Conservation (phyloP, 345 rosid species). For the Erysimum cheiranthoides region DNA sequence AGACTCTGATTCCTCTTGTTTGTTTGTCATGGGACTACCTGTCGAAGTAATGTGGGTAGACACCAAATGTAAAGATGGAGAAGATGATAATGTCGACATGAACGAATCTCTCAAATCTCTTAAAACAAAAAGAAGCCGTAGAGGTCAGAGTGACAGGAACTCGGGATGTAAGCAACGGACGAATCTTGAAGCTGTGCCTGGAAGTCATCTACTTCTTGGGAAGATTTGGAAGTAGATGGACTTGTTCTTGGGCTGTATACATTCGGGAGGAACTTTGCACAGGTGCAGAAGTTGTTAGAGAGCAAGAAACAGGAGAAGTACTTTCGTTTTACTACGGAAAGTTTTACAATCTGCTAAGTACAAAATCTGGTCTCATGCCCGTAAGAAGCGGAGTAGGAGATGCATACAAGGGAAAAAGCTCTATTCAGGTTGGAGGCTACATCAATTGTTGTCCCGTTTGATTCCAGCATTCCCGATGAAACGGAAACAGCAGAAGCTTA, state of each 20-base stretch:
- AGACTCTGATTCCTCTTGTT: conserved; percentile 38
- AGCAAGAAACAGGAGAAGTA: conserved; percentile 55
- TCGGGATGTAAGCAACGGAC: conserved; percentile 30
- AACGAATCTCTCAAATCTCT: conserved; percentile 46
- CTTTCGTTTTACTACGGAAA: conserved; percentile 63
- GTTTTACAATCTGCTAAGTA: conserved; percentile 57
- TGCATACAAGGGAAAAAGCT: conserved; percentile 57
- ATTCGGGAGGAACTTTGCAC: conserved; percentile 58
- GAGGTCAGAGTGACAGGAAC: conserved; percentile 26
- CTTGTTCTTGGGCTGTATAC: conserved; percentile 67
- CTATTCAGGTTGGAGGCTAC: conserved; percentile 70
- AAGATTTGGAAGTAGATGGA: conserved; percentile 50
- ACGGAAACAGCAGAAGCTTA: conserved; percentile 32
- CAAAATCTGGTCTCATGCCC: conserved; percentile 56
- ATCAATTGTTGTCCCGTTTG: conserved; percentile 65
- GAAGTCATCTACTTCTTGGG: conserved; percentile 46
- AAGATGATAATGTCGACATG: conserved; percentile 40
- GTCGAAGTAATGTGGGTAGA: conserved; percentile 55
- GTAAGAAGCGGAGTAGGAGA: conserved; percentile 52
- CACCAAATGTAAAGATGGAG: conserved; percentile 22
- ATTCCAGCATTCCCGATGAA: conserved; percentile 48
- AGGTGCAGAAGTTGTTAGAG: conserved; percentile 51
- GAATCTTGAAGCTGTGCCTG: conserved; percentile 50
- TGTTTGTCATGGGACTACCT: conserved; percentile 55
- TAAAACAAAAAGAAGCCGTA: conserved; percentile 45